Conservation (phyloP, 768 basidiomycete genomes). For the Panaeolus papilionaceus region DNA sequence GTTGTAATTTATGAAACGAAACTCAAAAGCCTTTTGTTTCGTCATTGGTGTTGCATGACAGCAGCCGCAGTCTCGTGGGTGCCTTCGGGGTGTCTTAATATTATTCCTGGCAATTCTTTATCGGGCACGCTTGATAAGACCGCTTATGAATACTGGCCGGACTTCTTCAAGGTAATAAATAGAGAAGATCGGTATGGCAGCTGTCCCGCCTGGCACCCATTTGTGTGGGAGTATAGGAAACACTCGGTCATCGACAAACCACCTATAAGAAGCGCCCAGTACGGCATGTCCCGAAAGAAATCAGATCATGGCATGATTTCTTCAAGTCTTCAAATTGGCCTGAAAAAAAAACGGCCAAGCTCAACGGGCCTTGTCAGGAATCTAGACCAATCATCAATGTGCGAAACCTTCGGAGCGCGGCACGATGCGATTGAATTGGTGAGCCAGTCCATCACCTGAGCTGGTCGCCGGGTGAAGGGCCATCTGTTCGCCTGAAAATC, state of each 20-base stretch:
- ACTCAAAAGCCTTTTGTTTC: slow-evolving; percentile 3
- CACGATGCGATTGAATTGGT: slow-evolving; percentile 17
- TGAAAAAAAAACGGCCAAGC: slow-evolving; percentile 4
- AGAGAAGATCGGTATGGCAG: background rate
- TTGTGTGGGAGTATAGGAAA: background rate
- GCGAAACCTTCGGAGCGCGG: slow-evolving; percentile 26
- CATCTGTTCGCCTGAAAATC: background rate
- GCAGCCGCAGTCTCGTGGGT: slow-evolving; percentile 13
- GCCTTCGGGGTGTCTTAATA: background rate
- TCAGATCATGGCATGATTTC: slow-evolving; percentile 3
- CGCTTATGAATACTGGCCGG: background rate
- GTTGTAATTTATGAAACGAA: background rate
- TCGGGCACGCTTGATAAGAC: slow-evolving; percentile 9
- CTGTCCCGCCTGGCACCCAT: background rate
- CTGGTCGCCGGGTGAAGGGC: background rate
- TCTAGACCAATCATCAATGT: slow-evolving; percentile 18
- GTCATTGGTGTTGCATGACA: slow-evolving; percentile 3
- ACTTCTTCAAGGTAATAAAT: background rate
- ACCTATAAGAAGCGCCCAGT: slow-evolving; percentile 24
- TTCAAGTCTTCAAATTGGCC: slow-evolving; percentile 2
- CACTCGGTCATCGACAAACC: slow-evolving; percentile 10
- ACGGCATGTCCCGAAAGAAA: slow-evolving; percentile 20
- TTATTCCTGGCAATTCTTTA: slow-evolving; percentile 2
- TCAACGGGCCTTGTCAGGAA: background rate
- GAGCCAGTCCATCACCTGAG: slow-evolving; percentile 8